Percentiles rank a stretch among this genome's conserved stretches.
Evolutionary conservation across 2,329 filamentous ascomycete species (phyloP).

Genomic region (Furcasterigmium sp.): DNA sequence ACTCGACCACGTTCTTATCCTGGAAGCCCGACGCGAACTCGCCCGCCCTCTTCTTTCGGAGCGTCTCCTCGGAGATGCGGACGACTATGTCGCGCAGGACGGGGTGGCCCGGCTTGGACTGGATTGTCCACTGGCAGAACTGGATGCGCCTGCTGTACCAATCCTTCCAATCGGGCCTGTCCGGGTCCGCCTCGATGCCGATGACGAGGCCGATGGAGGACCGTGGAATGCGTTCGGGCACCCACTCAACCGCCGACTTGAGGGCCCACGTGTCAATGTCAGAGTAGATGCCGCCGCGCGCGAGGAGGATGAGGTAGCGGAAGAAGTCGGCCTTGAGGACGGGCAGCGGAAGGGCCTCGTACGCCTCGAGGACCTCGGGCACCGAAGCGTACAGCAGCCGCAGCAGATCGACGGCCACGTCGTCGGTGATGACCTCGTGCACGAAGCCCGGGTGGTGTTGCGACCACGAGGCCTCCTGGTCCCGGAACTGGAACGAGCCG

Average conservation of each 20-base stretch:
- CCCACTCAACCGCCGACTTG: slow-evolving; percentile 79
- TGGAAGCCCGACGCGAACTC: slow-evolving; percentile 18
- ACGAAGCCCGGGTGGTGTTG: slow-evolving; percentile 84
- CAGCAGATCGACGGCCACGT: slow-evolving; percentile 75
- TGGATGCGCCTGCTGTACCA: slow-evolving; percentile 97
- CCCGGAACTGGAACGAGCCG: slow-evolving; percentile 72
- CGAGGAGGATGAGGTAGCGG: slow-evolving; percentile 63
- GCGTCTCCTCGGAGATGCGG: slow-evolving; percentile 76
- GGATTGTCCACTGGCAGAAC: slow-evolving; percentile 99
- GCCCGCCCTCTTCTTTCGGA: slow-evolving; percentile 65
- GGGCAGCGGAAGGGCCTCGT: slow-evolving; percentile 64
- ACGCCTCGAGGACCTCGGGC: slow-evolving; percentile 74
- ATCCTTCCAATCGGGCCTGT: slow-evolving; percentile 84
- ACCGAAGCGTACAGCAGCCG: slow-evolving; percentile 80
- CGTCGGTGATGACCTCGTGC: slow-evolving; percentile 95
- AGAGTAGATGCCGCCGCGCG: slow-evolving; percentile 66
- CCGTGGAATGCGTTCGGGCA: slow-evolving; percentile 71
- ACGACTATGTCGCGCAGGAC: slow-evolving; percentile 83
- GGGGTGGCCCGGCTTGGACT: slow-evolving; percentile 90
- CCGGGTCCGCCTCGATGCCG: slow-evolving; percentile 94
- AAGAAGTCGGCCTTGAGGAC: slow-evolving; percentile 79
- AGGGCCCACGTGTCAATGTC: slow-evolving; percentile 90
- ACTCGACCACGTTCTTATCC: slow-evolving; percentile 80
- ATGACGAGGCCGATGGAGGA: slow-evolving; percentile 80
- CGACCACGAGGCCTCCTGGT: slow-evolving; percentile 86